Evolutionary conservation across 768 basidiomycete genomes (phyloP).

Genomic region (Kwoniella dendrophila): DNA sequence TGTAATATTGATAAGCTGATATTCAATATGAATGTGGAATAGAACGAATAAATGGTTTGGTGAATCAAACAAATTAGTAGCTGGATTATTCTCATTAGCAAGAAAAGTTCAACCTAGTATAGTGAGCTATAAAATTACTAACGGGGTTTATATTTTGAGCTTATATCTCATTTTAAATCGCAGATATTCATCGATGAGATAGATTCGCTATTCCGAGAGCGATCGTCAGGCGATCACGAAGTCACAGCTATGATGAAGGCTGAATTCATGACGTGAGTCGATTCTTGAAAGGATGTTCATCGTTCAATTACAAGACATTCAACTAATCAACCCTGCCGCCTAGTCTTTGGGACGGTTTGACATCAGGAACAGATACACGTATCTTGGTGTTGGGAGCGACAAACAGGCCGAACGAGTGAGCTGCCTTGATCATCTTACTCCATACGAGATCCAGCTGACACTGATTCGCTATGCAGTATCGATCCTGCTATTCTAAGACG

Average conservation of each 20-base stretch:
- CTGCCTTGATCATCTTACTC: neutral
- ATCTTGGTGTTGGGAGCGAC: constrained; percentile 93
- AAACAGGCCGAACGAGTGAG: constrained; percentile 81
- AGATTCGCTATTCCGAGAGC: constrained; percentile 87
- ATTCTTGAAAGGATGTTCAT: neutral
- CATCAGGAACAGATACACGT: constrained; percentile 70
- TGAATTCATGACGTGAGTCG: constrained; percentile 58
- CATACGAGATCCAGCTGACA: neutral
- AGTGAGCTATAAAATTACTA: constrained; percentile 40
- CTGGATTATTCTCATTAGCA: constrained; percentile 89
- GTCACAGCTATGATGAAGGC: constrained; percentile 99
- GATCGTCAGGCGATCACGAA: constrained; percentile 87
- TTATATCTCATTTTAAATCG: neutral
- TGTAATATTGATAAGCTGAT: too few relatives aligned
- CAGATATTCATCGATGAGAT: constrained; percentile 97
- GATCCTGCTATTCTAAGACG: constrained; percentile 58
- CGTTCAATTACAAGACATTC: neutral
- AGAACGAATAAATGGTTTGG: constrained; percentile 68
- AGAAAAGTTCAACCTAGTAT: constrained; percentile 91
- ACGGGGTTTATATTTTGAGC: too few relatives aligned
- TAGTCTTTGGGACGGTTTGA: constrained; percentile 93
- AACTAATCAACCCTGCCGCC: neutral
- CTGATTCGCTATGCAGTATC: constrained; percentile 39
- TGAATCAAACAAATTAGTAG: constrained; percentile 92
- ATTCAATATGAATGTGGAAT: too few relatives aligned